These are phyloP conservation scores for Trichosporon asahii DNA, from an alignment of 1,284 basidiomycete species.

Conservation along the genomic window DNA sequence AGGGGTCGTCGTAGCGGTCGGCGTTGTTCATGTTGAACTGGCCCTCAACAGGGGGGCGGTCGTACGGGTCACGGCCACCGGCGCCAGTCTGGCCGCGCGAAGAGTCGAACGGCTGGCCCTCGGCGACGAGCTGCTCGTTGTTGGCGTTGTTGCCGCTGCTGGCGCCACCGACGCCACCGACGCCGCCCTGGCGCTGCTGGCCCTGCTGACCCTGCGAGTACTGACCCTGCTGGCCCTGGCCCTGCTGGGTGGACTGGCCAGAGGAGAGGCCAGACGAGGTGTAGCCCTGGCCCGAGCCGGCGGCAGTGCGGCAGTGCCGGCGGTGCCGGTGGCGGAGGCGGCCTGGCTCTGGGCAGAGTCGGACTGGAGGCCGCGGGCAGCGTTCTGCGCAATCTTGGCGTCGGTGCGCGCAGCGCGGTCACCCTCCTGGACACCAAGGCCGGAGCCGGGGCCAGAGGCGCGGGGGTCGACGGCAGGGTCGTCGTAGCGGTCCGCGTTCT, in stretches of 20 bases:
- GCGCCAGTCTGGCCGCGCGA: background rate
- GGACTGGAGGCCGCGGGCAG: background rate
- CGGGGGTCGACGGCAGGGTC: background rate
- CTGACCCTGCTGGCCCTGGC: background rate
- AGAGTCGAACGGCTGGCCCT: background rate
- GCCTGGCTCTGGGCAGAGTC: background rate
- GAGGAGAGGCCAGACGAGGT: background rate
- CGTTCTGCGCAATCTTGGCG: background rate
- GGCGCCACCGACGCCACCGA: too few species aligned
- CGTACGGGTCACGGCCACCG: background rate
- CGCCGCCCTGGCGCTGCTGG: background rate
- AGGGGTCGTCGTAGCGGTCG: conserved; percentile 6
- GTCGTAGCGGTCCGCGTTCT: conserved; percentile 5
- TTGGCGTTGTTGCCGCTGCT: too few species aligned
- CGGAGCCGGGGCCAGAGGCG: background rate
- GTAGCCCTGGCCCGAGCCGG: background rate
- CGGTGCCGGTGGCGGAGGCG: background rate
- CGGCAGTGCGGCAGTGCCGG: background rate
- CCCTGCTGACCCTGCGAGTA: background rate
- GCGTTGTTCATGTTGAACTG: conserved; percentile 2
- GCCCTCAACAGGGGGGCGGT: conserved; percentile 2
- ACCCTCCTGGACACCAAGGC: background rate
- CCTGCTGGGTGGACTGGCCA: background rate
- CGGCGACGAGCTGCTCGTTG: background rate
- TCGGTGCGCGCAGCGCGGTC: conserved; percentile 3